Conservation (phyloP, 2,329 filamentous ascomycete species). For the Phialophora tarda region DNA sequence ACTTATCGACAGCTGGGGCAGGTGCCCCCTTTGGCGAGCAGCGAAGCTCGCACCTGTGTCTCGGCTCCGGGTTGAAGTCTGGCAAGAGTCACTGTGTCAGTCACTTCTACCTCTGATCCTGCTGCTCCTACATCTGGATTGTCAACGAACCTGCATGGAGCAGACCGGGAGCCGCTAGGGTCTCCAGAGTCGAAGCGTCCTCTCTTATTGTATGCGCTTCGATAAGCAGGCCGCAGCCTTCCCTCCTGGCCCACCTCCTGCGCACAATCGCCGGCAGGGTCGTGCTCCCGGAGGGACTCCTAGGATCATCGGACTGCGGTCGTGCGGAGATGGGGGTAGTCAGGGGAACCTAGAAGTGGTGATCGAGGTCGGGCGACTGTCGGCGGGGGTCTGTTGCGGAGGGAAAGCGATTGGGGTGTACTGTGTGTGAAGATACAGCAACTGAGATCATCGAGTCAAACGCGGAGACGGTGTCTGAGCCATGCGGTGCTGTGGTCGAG, state of each 20-base stretch:
- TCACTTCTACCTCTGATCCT: conserved; percentile 1
- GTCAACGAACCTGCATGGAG: conserved; percentile 38
- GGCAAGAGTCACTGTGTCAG: conserved; percentile 31
- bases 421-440: not conserved
- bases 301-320: conserved; percentile 34
- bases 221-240: conserved; percentile 24
- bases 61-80: conserved; percentile 51
- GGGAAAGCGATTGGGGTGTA: not conserved
- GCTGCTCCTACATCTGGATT: not conserved
- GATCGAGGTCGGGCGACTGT: conserved; percentile 3
- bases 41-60: conserved; percentile 55
- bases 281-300: conserved; percentile 28
- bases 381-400: not conserved
- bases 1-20: conserved; percentile 72
- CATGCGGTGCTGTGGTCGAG: not conserved
- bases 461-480: conserved; percentile 6
- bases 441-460: conserved; percentile 18
- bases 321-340: conserved; percentile 3
- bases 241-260: conserved; percentile 32
- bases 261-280: conserved; percentile 33
- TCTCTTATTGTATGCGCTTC: conserved; percentile 16
- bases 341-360: conserved; percentile 3
- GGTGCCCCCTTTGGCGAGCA: conserved; percentile 60
- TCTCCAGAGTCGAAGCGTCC: conserved; percentile 22
- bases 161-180: conserved; percentile 27